phyloP scores from a whole-genome alignment of 306 rosid genomes.

The Spatholobus suberectus region DNA sequence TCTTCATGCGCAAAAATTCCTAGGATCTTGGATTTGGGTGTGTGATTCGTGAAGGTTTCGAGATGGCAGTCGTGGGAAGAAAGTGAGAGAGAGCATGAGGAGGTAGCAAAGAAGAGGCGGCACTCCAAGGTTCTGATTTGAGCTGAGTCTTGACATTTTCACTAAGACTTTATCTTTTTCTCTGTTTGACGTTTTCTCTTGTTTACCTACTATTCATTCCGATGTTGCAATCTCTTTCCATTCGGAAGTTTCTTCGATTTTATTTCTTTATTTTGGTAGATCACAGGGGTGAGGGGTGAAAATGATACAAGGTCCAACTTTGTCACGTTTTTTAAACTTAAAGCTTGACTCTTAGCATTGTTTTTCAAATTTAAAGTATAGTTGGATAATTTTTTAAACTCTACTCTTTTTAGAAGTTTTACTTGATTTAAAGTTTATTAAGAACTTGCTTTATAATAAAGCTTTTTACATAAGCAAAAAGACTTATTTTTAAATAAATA shows the following conservation, averaged over 20 bases:
- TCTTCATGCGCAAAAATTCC: constrained; percentile 34
- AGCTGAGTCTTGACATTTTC: neutral
- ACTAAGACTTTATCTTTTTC: neutral
- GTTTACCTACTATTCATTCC: neutral
- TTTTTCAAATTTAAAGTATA: neutral
- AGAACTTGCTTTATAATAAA: neutral
- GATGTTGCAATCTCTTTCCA: neutral
- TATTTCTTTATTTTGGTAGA: neutral
- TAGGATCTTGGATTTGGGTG: neutral
- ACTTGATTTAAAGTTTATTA: neutral
- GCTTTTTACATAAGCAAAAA: neutral
- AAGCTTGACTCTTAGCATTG: neutral
- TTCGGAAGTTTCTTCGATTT: neutral
- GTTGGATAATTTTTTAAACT: neutral
- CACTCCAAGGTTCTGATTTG: neutral
- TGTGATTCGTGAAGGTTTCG: constrained; percentile 3
- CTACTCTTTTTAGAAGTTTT: neutral
- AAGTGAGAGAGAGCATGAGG: neutral
- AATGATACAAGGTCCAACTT: neutral
- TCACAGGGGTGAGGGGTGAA: neutral
- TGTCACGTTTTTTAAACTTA: neutral
- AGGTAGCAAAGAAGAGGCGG: constrained; percentile 2
- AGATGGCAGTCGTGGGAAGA: neutral
- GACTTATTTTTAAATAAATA: no score
- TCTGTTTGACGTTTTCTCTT: neutral